phyloP scores from a whole-genome alignment of 108 stramenopile species.

The Phaeodactylum tricornutum region DNA sequence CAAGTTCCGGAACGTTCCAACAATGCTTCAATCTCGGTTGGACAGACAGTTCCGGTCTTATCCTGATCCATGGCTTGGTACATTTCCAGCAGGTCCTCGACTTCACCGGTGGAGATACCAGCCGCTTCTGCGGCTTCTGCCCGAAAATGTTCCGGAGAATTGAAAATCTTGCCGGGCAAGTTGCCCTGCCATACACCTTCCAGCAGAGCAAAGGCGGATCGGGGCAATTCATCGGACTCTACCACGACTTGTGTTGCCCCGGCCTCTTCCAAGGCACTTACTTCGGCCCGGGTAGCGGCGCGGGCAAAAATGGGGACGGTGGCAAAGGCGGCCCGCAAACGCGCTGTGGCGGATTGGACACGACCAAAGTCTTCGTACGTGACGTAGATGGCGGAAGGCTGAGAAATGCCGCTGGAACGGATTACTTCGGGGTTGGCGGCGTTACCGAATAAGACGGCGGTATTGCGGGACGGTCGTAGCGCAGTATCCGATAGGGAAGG shows the following conservation, averaged over 20 bases:
- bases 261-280: slow-evolving; percentile 24
- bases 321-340: slow-evolving; percentile 32
- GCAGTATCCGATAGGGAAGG: slow-evolving; percentile 31
- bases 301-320: slow-evolving; percentile 44
- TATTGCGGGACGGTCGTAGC: slow-evolving; percentile 12
- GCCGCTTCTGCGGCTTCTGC: slow-evolving; percentile 14
- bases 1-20: slow-evolving; percentile 13
- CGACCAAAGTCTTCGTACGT: slow-evolving; percentile 32
- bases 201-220: slow-evolving; percentile 30
- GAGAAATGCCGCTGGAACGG: slow-evolving; percentile 28
- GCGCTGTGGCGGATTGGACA: slow-evolving; percentile 30
- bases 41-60: slow-evolving; percentile 10
- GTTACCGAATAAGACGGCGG: slow-evolving; percentile 49
- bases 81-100: slow-evolving; percentile 19
- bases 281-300: no score
- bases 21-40: slow-evolving; percentile 14
- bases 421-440: slow-evolving; percentile 42
- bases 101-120: slow-evolving; percentile 7
- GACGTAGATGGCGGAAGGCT: slow-evolving; percentile 47
- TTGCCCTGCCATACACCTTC: slow-evolving; percentile 8
- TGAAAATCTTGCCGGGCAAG: slow-evolving; percentile 1
- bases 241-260: slow-evolving; percentile 54
- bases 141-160: slow-evolving; percentile 8
- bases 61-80: slow-evolving; percentile 18
- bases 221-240: slow-evolving; percentile 45